A percentile compares a stretch with the other conserved stretches of the same genome.
Evolutionary conservation across 257 asterid genomes (phyloP).

Genomic region (Penstemon barbatus): DNA sequence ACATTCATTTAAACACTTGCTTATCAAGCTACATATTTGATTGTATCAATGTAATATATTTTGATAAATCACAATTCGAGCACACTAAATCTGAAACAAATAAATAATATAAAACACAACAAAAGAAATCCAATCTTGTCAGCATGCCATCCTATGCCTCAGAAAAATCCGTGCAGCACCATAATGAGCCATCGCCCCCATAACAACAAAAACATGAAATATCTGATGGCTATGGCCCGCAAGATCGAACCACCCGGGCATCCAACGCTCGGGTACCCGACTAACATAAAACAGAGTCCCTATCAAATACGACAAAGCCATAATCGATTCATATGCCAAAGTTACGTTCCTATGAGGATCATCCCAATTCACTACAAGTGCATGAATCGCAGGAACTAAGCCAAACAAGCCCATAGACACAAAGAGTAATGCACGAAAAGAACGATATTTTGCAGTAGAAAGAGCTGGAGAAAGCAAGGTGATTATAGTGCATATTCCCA

Average conservation of each 20-base stretch:
- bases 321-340: constrained; percentile 60
- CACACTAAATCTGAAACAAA: too few species aligned
- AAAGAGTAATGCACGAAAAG: constrained; percentile 71
- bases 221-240: constrained; percentile 98
- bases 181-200: constrained; percentile 93
- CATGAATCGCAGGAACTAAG: constrained; percentile 75
- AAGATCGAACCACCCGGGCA: constrained; percentile 86
- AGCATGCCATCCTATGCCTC: constrained; percentile 49
- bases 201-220: constrained; percentile 79
- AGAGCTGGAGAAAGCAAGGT: constrained; percentile 72
- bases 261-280: constrained; percentile 85
- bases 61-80: too few species aligned
- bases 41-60: neutral
- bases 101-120: too few species aligned
- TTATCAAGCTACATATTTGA: neutral
- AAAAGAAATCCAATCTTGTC: neutral
- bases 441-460: constrained; percentile 54
- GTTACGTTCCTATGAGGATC: constrained; percentile 66
- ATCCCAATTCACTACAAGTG: constrained; percentile 61
- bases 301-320: constrained; percentile 70
- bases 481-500: constrained; percentile 67
- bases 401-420: constrained; percentile 88
- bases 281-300: constrained; percentile 70
- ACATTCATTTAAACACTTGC: neutral
- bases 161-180: constrained; percentile 85